Conservation (phyloP, 2,329 filamentous ascomycete species). For the Ceratocystis lukuohia region DNA sequence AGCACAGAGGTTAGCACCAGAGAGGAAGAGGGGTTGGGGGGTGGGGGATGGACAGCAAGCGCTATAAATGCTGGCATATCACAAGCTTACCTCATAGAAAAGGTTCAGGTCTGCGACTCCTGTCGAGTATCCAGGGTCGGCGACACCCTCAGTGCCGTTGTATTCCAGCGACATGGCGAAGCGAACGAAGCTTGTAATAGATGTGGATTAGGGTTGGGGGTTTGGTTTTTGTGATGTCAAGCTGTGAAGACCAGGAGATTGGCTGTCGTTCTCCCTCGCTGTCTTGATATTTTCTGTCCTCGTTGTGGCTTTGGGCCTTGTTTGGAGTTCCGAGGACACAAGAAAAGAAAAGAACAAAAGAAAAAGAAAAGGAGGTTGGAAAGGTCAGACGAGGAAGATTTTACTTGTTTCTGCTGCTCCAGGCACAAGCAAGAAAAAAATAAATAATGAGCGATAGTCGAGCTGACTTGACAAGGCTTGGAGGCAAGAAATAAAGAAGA, state of each 20-base stretch:
- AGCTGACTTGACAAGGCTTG: conserved; percentile 1
- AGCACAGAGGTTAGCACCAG: conserved; percentile 1
- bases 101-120: conserved; percentile 60
- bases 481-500: neutral
- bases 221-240: neutral
- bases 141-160: conserved; percentile 37
- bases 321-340: no score
- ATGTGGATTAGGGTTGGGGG: neutral
- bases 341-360: neutral
- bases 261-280: no score
- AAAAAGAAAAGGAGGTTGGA: neutral
- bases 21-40: neutral
- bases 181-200: neutral
- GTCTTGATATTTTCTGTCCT: no score
- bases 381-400: neutral
- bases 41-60: neutral
- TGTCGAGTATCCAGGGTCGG: conserved; percentile 39
- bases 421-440: conserved; percentile 6
- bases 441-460: neutral
- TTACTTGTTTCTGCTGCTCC: conserved; percentile 3
- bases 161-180: conserved; percentile 31
- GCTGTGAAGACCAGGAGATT: neutral
- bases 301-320: no score
- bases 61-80: neutral
- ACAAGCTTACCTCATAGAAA: conserved; percentile 56